Evolutionary conservation across 1,139 yeast genomes (phyloP).

Genomic region (Sporopachydermia cereana): DNA sequence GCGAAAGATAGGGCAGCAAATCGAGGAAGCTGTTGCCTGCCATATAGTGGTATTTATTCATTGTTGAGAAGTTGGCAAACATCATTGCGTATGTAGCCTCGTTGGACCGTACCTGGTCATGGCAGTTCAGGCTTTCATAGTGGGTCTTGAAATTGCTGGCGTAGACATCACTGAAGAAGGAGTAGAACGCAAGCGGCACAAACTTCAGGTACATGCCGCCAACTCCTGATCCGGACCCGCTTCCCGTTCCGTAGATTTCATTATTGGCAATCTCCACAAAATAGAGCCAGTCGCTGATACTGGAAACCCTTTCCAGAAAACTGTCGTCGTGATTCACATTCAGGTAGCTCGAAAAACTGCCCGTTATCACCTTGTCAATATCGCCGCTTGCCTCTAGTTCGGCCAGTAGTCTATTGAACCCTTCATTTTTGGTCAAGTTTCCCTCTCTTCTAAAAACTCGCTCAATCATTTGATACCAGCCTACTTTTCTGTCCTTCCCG

Average conservation of each 20-base stretch:
- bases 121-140: not conserved
- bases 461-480: slow-evolving; percentile 52
- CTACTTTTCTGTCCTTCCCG: slow-evolving; percentile 10
- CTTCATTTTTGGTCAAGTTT: slow-evolving; percentile 34
- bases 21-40: not conserved
- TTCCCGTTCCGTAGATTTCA: slow-evolving; percentile 27
- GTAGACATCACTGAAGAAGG: slow-evolving; percentile 45
- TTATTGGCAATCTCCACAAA: slow-evolving; percentile 46
- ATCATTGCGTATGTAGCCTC: not conserved
- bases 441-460: slow-evolving; percentile 41
- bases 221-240: not conserved
- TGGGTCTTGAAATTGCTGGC: not conserved
- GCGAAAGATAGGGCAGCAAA: not conserved
- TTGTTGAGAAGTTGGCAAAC: not conserved
- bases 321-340: slow-evolving; percentile 51
- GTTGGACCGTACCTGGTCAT: not conserved
- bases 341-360: slow-evolving; percentile 60
- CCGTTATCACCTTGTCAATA: slow-evolving; percentile 51
- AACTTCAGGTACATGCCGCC: not conserved
- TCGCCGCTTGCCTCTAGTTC: slow-evolving; percentile 35
- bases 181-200: slow-evolving; percentile 41
- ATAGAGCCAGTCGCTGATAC: slow-evolving; percentile 65
- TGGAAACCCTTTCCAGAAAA: slow-evolving; percentile 48
- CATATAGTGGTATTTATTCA: slow-evolving; percentile 1
- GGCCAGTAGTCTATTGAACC: slow-evolving; percentile 35